These are phyloP conservation scores for Tilletia indica DNA, from an alignment of 1,284 basidiomycete species.

Conservation along the genomic window DNA sequence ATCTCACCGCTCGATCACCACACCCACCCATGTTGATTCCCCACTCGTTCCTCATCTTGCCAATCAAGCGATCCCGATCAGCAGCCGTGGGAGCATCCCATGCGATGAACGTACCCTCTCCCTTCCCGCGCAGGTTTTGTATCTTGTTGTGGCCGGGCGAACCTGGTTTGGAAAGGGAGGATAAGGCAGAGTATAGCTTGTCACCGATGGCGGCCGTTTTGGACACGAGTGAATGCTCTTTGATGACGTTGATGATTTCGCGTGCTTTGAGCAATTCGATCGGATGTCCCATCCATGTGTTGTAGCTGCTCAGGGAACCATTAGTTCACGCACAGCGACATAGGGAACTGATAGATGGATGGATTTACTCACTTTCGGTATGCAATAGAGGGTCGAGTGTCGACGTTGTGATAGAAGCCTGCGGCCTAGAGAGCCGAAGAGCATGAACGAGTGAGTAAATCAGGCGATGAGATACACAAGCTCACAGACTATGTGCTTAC, in stretches of 20 bases:
- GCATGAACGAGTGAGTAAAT: too few relatives aligned
- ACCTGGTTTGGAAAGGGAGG: slow-evolving; percentile 41
- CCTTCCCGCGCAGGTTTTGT: slow-evolving; percentile 59
- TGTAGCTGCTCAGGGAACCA: slow-evolving; percentile 30
- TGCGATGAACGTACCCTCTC: slow-evolving; percentile 61
- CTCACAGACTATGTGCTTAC: not conserved
- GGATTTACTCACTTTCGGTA: slow-evolving; percentile 58
- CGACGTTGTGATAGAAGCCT: slow-evolving; percentile 61
- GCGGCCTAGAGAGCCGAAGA: slow-evolving; percentile 56
- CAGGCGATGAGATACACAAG: not conserved
- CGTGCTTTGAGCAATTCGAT: slow-evolving; percentile 61
- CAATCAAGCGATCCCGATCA: slow-evolving; percentile 59
- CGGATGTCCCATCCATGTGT: slow-evolving; percentile 59
- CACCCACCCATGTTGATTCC: slow-evolving; percentile 60
- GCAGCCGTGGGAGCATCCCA: slow-evolving; percentile 58
- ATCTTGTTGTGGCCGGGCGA: slow-evolving; percentile 41
- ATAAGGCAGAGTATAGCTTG: slow-evolving; percentile 54
- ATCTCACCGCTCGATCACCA: slow-evolving; percentile 58
- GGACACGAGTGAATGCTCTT: slow-evolving; percentile 56
- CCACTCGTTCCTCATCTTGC: slow-evolving; percentile 55
- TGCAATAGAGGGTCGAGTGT: slow-evolving; percentile 59
- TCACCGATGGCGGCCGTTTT: slow-evolving; percentile 57
- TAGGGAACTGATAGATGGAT: not conserved
- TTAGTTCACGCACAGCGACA: not conserved
- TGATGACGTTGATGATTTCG: slow-evolving; percentile 60